These are phyloP conservation scores for Chalaropsis ovoidea DNA, from an alignment of 2,329 filamentous ascomycete species.

Conservation along the genomic window DNA sequence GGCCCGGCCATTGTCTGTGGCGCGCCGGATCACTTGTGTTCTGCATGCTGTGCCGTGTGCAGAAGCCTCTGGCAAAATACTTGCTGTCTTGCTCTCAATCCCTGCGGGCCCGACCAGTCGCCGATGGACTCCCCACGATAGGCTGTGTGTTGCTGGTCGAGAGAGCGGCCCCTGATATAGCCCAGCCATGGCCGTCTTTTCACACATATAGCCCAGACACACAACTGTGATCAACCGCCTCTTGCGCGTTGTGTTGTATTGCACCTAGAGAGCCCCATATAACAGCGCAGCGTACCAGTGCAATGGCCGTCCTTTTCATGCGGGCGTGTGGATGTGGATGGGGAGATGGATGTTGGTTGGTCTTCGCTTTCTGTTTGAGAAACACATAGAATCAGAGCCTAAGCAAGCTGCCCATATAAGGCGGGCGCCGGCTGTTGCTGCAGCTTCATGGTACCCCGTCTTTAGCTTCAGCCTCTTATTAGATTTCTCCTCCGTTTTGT, in stretches of 20 bases:
- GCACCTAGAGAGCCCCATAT: not conserved
- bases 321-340: not conserved
- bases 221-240: not conserved
- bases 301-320: constrained; percentile 4
- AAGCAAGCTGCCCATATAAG: not conserved
- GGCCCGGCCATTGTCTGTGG: no score
- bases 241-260: not conserved
- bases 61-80: no score
- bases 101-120: no score
- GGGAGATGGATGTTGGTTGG: not conserved
- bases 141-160: no score
- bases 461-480: not conserved
- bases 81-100: no score
- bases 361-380: not conserved
- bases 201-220: not conserved
- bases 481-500: not conserved
- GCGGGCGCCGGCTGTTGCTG: not conserved
- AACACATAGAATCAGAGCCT: not conserved
- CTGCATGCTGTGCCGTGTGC: no score
- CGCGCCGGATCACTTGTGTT: no score
- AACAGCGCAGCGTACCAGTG: not conserved
- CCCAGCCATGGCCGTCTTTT: not conserved
- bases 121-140: no score
- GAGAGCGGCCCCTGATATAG: not conserved
- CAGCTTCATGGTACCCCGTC: not conserved